phyloP scores from a whole-genome alignment of 1,284 basidiomycete species.

The Inonotus hispidus region DNA sequence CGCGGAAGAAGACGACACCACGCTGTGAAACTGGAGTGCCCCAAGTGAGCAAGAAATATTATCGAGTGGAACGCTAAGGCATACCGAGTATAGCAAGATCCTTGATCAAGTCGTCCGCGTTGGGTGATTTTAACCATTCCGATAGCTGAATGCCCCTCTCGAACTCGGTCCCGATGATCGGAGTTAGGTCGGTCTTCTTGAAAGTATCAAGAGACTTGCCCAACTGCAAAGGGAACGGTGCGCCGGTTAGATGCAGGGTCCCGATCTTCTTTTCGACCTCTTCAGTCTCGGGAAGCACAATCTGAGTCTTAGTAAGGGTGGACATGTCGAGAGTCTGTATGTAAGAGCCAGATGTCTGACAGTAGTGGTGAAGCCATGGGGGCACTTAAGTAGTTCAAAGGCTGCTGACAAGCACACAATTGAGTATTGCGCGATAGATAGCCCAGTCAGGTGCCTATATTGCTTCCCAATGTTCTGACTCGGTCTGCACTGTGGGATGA shows the following conservation, averaged over 20 bases:
- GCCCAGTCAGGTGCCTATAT: not conserved
- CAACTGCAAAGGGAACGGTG: slow-evolving; percentile 12
- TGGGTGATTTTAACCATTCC: slow-evolving; percentile 32
- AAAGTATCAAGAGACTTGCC: slow-evolving; percentile 14
- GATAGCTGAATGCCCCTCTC: slow-evolving; percentile 33
- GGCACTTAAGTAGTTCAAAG: not conserved
- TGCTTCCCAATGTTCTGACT: not conserved
- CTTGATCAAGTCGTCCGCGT: slow-evolving; percentile 38
- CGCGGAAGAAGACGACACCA: slow-evolving; percentile 69
- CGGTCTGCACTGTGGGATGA: not conserved
- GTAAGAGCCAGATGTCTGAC: not conserved
- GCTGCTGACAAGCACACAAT: not conserved
- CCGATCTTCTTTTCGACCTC: slow-evolving; percentile 3
- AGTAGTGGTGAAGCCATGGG: not conserved
- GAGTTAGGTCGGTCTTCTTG: slow-evolving; percentile 25
- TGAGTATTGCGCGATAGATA: not conserved
- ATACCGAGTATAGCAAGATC: slow-evolving; percentile 44
- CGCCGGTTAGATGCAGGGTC: slow-evolving; percentile 8
- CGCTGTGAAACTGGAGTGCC: slow-evolving; percentile 46
- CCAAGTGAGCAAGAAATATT: not conserved
- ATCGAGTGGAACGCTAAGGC: not conserved
- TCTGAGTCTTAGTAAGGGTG: slow-evolving; percentile 4
- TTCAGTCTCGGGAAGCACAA: slow-evolving; percentile 14
- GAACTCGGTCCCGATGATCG: slow-evolving; percentile 38
- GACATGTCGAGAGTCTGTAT: not conserved